A percentile compares a stretch with the other conserved stretches of the same genome.
Evolutionary conservation across 2,329 filamentous ascomycete species (phyloP).

Genomic region (Aspergillus flavus): DNA sequence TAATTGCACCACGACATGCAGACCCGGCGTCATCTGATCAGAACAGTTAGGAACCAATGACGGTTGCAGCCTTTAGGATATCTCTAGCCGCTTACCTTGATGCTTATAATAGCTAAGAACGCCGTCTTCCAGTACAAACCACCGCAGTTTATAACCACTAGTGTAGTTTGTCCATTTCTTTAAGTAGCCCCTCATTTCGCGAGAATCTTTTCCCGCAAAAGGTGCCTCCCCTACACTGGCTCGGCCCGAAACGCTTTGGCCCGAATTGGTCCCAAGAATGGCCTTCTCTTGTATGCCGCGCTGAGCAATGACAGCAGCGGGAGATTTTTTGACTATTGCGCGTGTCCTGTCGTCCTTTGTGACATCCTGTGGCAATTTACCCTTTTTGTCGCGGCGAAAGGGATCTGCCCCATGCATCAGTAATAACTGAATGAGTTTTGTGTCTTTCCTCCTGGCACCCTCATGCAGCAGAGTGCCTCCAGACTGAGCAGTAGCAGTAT

Average conservation of each 20-base stretch:
- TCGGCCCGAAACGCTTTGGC: conserved; percentile 58
- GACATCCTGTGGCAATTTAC: conserved; percentile 92
- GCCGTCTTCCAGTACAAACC: conserved; percentile 97
- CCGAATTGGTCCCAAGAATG: conserved; percentile 74
- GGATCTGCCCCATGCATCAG: conserved; percentile 94
- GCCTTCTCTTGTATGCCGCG: conserved; percentile 96
- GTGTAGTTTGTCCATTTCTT: conserved; percentile 99
- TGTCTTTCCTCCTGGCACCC: conserved; percentile 84
- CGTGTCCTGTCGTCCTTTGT: conserved; percentile 91
- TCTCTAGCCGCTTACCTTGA: conserved; percentile 57
- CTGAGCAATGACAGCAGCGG: conserved; percentile 90
- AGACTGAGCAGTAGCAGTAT: conserved; percentile 72
- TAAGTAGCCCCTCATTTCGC: conserved; percentile 97
- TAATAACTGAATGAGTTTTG: conserved; percentile 83
- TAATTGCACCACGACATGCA: conserved; percentile 95
- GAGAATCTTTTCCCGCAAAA: conserved; percentile 77
- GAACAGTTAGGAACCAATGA: neutral
- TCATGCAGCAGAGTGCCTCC: conserved; percentile 95
- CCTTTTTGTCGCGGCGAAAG: conserved; percentile 91
- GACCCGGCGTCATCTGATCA: conserved; percentile 80
- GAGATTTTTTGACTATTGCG: conserved; percentile 88
- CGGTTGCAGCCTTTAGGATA: neutral
- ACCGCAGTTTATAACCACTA: conserved; percentile 91
- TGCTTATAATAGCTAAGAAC: conserved; percentile 99
- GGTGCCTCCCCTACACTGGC: conserved; percentile 51